A percentile compares a stretch with the other conserved stretches of the same genome.
Evolutionary conservation across 257 asterid species (phyloP).

Genomic region (Haberlea rhodopensis): DNA sequence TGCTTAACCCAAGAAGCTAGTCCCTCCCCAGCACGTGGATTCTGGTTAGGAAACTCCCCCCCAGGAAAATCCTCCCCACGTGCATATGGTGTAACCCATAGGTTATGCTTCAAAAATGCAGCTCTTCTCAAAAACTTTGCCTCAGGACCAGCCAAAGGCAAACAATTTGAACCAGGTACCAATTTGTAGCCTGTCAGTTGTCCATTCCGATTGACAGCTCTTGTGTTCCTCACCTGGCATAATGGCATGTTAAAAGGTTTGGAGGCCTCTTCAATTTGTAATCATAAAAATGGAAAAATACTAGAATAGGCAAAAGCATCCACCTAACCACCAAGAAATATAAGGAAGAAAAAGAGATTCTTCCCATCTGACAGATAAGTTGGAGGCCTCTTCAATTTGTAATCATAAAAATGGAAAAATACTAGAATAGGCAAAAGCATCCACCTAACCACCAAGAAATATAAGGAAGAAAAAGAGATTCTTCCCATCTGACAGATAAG

Average conservation of each 20-base stretch:
- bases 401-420: no score
- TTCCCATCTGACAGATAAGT: neutral
- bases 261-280: neutral
- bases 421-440: no score
- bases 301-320: no score
- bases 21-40: conserved; percentile 96
- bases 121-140: conserved; percentile 95
- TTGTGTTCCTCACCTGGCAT: conserved; percentile 79
- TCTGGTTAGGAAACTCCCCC: conserved; percentile 97
- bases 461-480: no score
- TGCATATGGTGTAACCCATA: conserved; percentile 92
- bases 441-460: no score
- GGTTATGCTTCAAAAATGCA: conserved; percentile 85
- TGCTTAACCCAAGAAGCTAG: conserved; percentile 90
- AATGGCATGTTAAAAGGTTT: conserved; percentile 1
- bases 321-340: no score
- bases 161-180: conserved; percentile 88
- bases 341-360: neutral
- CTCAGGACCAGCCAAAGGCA: conserved; percentile 90
- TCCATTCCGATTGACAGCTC: conserved; percentile 84
- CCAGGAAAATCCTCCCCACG: conserved; percentile 95
- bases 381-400: no score
- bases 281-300: no score
- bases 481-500: neutral
- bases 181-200: conserved; percentile 86